These are phyloP conservation scores for Stemphylium beticola DNA, from an alignment of 2,329 filamentous ascomycete species.

Conservation along the genomic window DNA sequence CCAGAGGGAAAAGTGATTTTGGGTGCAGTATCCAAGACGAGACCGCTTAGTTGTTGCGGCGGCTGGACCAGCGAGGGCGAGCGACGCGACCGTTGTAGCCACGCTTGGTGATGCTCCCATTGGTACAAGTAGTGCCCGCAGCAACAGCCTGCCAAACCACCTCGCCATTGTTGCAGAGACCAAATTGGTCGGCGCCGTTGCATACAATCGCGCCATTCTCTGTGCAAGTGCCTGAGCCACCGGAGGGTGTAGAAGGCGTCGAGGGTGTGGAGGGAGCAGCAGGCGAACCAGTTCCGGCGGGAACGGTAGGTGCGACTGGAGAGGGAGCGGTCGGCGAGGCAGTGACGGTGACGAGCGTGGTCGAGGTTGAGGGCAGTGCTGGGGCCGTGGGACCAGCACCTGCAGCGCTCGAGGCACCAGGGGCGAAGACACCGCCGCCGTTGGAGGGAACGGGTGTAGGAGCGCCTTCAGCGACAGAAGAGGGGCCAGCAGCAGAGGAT, in stretches of 20 bases:
- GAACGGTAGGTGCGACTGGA: constrained; percentile 19
- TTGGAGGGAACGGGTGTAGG: constrained; percentile 24
- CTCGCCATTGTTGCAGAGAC: constrained; percentile 52
- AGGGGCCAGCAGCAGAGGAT: constrained; percentile 6
- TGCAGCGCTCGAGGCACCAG: constrained; percentile 26
- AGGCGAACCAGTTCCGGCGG: constrained; percentile 18
- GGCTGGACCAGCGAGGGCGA: constrained; percentile 26
- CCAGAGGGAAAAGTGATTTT: not conserved
- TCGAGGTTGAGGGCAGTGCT: constrained; percentile 28
- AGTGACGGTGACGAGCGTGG: constrained; percentile 40
- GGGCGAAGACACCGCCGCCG: constrained; percentile 42
- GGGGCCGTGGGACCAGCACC: constrained; percentile 18
- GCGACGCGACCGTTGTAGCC: constrained; percentile 40
- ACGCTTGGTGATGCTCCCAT: constrained; percentile 49
- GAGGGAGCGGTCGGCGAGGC: constrained; percentile 23
- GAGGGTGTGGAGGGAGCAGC: constrained; percentile 10
- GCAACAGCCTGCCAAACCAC: constrained; percentile 52
- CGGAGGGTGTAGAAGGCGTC: constrained; percentile 16
- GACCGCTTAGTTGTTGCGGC: constrained; percentile 5
- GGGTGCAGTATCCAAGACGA: not conserved
- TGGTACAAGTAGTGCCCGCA: constrained; percentile 52
- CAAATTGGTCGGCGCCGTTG: constrained; percentile 50
- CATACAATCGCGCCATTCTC: constrained; percentile 49
- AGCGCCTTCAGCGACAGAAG: not conserved
- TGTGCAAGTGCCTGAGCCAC: constrained; percentile 30